Conservation (phyloP, 345 rosid genomes). For the Chamaenerion angustifolium region DNA sequence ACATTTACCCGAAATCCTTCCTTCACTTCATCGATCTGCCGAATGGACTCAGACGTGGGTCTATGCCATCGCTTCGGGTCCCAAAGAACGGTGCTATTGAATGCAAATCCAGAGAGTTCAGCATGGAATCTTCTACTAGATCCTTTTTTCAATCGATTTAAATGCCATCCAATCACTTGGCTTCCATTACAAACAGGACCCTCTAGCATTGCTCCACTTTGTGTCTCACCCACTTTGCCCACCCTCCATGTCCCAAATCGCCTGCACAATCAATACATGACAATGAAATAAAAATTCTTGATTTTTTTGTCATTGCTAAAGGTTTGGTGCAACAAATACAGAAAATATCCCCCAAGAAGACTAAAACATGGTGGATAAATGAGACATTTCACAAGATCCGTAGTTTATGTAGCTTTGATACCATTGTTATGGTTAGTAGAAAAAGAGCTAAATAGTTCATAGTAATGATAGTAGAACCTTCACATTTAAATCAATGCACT, state of each 20-base stretch:
- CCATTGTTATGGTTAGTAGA: too few species aligned
- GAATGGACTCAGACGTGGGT: conserved; percentile 36
- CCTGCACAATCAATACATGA: conserved; percentile 9
- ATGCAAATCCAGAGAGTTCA: conserved; percentile 49
- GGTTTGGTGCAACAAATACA: too few species aligned
- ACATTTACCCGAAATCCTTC: conserved; percentile 30
- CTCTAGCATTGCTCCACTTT: conserved; percentile 18
- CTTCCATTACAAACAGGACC: conserved; percentile 56
- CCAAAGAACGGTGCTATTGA: conserved; percentile 56
- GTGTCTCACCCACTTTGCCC: conserved; percentile 25
- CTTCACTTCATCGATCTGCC: conserved; percentile 32
- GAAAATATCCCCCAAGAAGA: too few species aligned
- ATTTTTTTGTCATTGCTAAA: too few species aligned
- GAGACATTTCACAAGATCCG: too few species aligned
- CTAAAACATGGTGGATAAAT: too few species aligned
- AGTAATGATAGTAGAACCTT: too few species aligned
- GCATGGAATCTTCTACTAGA: conserved; percentile 38
- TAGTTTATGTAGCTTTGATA: too few species aligned
- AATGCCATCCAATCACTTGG: conserved; percentile 50
- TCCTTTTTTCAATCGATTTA: conserved; percentile 15
- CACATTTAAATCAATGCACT: too few species aligned
- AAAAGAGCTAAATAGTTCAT: too few species aligned
- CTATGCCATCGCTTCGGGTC: conserved; percentile 51
- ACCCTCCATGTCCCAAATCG: conserved; percentile 54
- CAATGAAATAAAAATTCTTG: too few species aligned